Conservation (phyloP, 176 grass and related monocot genomes). For the Urochloa ruziziensis region DNA sequence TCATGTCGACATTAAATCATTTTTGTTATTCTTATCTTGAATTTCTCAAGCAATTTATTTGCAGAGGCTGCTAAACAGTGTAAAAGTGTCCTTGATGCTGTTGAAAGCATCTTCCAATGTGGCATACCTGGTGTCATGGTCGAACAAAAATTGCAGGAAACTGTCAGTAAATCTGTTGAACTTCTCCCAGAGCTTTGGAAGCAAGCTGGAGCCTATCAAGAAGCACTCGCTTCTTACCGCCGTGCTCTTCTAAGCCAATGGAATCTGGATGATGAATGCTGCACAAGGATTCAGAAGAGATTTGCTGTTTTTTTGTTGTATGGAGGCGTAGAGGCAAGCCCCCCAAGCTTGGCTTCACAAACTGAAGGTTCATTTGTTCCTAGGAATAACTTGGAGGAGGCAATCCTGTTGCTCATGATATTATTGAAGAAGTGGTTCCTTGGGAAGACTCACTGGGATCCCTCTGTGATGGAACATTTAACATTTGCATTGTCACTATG, state of each 20-base stretch:
- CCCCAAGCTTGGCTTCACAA: conserved; percentile 83
- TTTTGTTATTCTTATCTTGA: conserved; percentile 17
- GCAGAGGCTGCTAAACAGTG: conserved; percentile 96
- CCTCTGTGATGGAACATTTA: conserved; percentile 84
- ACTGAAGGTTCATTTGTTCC: conserved; percentile 86
- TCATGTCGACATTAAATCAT: background rate
- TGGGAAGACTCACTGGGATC: conserved; percentile 85
- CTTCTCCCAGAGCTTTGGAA: conserved; percentile 97
- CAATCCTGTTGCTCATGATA: conserved; percentile 89
- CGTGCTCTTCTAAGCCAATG: conserved; percentile 89
- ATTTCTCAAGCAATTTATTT: conserved; percentile 12
- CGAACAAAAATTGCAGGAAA: conserved; percentile 91
- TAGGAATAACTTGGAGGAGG: conserved; percentile 94
- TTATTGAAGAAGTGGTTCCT: conserved; percentile 81
- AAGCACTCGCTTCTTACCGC: conserved; percentile 78
- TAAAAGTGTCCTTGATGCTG: conserved; percentile 80
- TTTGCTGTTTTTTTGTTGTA: conserved; percentile 88
- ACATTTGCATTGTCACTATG: conserved; percentile 88
- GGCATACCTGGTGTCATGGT: conserved; percentile 88
- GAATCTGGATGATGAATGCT: conserved; percentile 91
- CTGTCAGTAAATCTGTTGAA: conserved; percentile 85
- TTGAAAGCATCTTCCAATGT: conserved; percentile 88
- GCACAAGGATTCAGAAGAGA: conserved; percentile 86
- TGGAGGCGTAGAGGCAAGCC: conserved; percentile 68
- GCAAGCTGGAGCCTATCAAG: conserved; percentile 74